Conservation (phyloP, 2,329 filamentous ascomycete genomes). For the Zalaria obscura region DNA sequence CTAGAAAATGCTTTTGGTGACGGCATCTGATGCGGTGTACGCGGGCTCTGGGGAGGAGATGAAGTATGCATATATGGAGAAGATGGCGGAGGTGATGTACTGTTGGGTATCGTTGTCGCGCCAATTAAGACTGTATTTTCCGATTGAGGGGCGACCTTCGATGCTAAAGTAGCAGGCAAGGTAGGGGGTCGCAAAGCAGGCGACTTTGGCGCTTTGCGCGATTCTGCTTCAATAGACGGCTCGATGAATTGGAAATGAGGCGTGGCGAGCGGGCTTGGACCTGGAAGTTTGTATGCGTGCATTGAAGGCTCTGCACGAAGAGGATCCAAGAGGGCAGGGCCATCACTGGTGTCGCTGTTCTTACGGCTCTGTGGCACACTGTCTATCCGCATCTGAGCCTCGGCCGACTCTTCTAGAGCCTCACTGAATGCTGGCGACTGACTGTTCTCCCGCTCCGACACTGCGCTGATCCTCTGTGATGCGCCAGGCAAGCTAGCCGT, state of each 20-base stretch:
- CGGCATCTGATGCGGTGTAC: conserved; percentile 5
- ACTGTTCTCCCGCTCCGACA: conserved; percentile 10
- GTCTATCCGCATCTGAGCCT: not conserved
- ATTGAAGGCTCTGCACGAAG: not conserved
- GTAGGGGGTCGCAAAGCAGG: too few species aligned
- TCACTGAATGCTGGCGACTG: conserved; percentile 11
- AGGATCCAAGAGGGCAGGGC: conserved; percentile 1
- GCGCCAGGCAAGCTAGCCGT: conserved; percentile 12
- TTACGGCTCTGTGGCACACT: conserved; percentile 6
- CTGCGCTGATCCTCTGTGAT: conserved; percentile 6
- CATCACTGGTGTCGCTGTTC: not conserved
- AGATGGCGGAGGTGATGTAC: conserved; percentile 8
- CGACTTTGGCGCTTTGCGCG: too few species aligned
- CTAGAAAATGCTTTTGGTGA: conserved; percentile 10
- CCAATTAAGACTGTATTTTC: too few species aligned
- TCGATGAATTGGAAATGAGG: conserved; percentile 1
- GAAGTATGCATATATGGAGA: conserved; percentile 8
- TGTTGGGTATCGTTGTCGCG: not conserved
- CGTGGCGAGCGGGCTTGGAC: not conserved
- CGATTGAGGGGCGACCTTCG: too few species aligned
- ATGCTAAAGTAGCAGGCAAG: too few species aligned
- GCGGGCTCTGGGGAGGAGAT: conserved; percentile 8
- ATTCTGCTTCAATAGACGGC: not conserved
- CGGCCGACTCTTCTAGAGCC: conserved; percentile 1
- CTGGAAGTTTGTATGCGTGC: not conserved